phyloP scores from a whole-genome alignment of 169 alveolate species.

The Besnoitia besnoiti region DNA sequence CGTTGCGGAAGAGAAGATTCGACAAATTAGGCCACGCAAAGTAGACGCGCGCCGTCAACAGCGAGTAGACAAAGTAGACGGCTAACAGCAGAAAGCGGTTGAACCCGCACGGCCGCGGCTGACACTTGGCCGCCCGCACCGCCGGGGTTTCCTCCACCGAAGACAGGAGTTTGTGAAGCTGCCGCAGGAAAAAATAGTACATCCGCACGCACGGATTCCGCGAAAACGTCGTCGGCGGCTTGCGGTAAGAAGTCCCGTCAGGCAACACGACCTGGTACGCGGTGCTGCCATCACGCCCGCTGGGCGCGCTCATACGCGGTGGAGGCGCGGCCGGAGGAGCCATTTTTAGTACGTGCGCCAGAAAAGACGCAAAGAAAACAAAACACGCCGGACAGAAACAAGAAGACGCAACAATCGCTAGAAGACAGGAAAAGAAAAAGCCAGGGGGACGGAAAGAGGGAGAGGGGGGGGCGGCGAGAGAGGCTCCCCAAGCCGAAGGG shows the following conservation, averaged over 20 bases:
- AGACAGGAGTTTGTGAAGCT: not conserved
- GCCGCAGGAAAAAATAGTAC: not conserved
- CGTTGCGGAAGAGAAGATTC: conserved; percentile 61
- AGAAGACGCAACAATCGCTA: not conserved
- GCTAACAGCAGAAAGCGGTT: conserved; percentile 60
- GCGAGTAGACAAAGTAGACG: conserved; percentile 54
- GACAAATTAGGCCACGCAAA: conserved; percentile 71
- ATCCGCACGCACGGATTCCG: not conserved
- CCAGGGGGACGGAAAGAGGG: not conserved
- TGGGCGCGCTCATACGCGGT: not conserved
- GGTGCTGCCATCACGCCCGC: not conserved
- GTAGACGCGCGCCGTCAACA: conserved; percentile 69
- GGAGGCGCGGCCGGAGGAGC: not conserved
- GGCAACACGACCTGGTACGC: not conserved
- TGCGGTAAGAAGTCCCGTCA: not conserved
- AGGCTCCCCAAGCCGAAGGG: no score
- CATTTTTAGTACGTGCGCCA: not conserved
- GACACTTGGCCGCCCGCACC: conserved; percentile 52
- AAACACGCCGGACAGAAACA: not conserved
- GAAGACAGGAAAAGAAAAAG: not conserved
- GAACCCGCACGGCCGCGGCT: conserved; percentile 64
- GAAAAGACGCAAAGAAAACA: no score
- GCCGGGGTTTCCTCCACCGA: conserved; percentile 66
- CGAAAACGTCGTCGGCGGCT: not conserved
- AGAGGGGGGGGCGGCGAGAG: not conserved